Evolutionary conservation across 2,329 filamentous ascomycete species (phyloP).

Genomic region (Colletotrichum euphorbiae): DNA sequence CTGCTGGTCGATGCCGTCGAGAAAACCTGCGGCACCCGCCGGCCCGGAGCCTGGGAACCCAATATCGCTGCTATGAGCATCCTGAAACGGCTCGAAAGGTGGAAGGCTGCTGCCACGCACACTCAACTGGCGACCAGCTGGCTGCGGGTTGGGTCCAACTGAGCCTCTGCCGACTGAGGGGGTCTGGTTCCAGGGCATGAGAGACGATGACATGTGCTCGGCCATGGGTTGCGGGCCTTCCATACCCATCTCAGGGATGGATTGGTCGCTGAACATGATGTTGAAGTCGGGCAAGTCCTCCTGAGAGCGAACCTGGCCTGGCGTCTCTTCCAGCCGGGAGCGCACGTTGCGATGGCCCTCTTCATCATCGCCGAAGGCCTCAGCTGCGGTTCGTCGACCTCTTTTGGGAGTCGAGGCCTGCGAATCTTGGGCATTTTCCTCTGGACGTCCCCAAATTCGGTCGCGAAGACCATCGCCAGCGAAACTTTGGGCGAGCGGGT

Average conservation of each 20-base stretch:
- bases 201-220: slow-evolving; percentile 69
- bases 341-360: slow-evolving; percentile 52
- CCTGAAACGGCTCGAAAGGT: slow-evolving; percentile 61
- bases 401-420: slow-evolving; percentile 42
- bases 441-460: slow-evolving; percentile 49
- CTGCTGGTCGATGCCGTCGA: slow-evolving; percentile 37
- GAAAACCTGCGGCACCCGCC: slow-evolving; percentile 28
- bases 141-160: slow-evolving; percentile 17
- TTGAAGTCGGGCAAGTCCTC: slow-evolving; percentile 44
- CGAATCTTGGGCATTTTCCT: slow-evolving; percentile 38
- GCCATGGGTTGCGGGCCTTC: slow-evolving; percentile 74
- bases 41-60: slow-evolving; percentile 45
- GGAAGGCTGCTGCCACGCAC: slow-evolving; percentile 53
- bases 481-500: slow-evolving; percentile 61
- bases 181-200: slow-evolving; percentile 64
- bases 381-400: slow-evolving; percentile 56
- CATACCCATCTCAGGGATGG: slow-evolving; percentile 74
- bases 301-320: slow-evolving; percentile 20
- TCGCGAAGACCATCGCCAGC: slow-evolving; percentile 58
- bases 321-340: slow-evolving; percentile 47
- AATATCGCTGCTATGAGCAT: slow-evolving; percentile 47
- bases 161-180: slow-evolving; percentile 36
- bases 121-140: slow-evolving; percentile 46
- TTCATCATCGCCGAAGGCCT: slow-evolving; percentile 55
- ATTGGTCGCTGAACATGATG: slow-evolving; percentile 53